A percentile compares a stretch with the other conserved stretches of the same genome.
phyloP scores from a whole-genome alignment of 2,329 filamentous ascomycete species.

The Lasiodiplodia hormozganensis region DNA sequence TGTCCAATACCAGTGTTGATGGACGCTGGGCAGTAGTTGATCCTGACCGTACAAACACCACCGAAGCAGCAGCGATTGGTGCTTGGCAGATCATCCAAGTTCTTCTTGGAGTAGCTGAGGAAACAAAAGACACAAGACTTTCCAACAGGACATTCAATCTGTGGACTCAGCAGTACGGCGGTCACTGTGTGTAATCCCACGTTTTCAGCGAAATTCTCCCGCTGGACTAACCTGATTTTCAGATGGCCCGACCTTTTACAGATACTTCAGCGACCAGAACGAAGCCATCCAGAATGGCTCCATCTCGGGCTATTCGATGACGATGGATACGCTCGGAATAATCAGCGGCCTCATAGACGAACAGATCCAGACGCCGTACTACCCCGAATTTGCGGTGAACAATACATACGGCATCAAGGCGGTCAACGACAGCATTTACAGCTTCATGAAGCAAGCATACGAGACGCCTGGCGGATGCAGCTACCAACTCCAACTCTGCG shows the following conservation, averaged over 20 bases:
- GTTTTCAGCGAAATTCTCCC: too few relatives aligned
- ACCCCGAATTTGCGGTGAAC: constrained; percentile 60
- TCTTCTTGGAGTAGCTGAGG: constrained; percentile 48
- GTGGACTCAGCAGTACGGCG: constrained; percentile 57
- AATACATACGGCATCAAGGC: constrained; percentile 62
- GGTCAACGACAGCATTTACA: constrained; percentile 55
- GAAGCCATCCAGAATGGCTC: constrained; percentile 58
- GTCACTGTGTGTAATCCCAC: constrained; percentile 48
- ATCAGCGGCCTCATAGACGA: constrained; percentile 63
- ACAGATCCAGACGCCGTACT: constrained; percentile 50
- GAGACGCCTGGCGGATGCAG: constrained; percentile 57
- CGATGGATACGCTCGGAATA: constrained; percentile 62
- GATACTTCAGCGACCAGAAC: constrained; percentile 64
- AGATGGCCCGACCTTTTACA: constrained; percentile 56
- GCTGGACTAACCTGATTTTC: constrained; percentile 34
- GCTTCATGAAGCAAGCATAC: constrained; percentile 53
- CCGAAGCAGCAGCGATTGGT: constrained; percentile 43
- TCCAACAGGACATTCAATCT: constrained; percentile 54
- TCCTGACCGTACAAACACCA: constrained; percentile 37
- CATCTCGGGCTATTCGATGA: constrained; percentile 55
- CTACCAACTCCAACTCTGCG: constrained; percentile 59
- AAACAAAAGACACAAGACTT: constrained; percentile 54
- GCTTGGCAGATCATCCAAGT: constrained; percentile 47
- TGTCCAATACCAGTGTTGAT: constrained; percentile 39
- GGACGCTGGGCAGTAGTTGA: not conserved